A percentile compares a stretch with the other conserved stretches of the same genome.
phyloP scores from a whole-genome alignment of 805 yeast genomes.

The Dipodascus albidus region DNA sequence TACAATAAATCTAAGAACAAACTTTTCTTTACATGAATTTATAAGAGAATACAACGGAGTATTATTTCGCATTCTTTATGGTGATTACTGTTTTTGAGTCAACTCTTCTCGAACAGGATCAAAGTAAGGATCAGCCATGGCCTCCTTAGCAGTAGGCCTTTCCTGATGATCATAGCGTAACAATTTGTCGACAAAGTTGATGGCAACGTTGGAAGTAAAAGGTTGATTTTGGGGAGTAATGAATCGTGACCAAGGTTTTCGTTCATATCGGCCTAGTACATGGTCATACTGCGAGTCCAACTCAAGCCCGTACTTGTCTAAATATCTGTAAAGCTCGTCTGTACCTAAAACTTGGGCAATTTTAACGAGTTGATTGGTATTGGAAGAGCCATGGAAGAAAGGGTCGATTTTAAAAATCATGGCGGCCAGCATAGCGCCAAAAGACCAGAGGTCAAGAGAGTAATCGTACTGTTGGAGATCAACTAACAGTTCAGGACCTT shows the following conservation, averaged over 20 bases:
- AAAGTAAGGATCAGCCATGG: slow-evolving; percentile 53
- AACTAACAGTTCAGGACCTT: slow-evolving; percentile 85
- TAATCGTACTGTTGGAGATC: slow-evolving; percentile 84
- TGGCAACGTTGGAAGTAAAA: slow-evolving; percentile 55
- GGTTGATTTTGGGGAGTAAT: slow-evolving; percentile 59
- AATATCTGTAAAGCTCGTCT: slow-evolving; percentile 58
- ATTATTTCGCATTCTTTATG: too few species aligned
- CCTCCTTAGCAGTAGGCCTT: slow-evolving; percentile 80
- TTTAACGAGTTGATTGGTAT: slow-evolving; percentile 83
- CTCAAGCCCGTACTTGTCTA: slow-evolving; percentile 57
- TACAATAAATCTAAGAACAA: background rate
- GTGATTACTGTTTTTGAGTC: background rate
- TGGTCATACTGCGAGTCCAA: slow-evolving; percentile 69
- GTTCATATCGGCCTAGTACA: slow-evolving; percentile 56
- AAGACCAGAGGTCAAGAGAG: slow-evolving; percentile 87
- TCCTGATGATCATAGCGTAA: slow-evolving; percentile 81
- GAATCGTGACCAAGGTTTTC: slow-evolving; percentile 80
- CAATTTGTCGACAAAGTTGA: slow-evolving; percentile 72
- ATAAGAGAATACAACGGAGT: too few species aligned
- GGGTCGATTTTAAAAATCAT: slow-evolving; percentile 87
- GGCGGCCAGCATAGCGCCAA: slow-evolving; percentile 87
- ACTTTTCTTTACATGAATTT: too few species aligned
- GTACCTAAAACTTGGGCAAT: slow-evolving; percentile 84
- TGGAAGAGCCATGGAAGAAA: slow-evolving; percentile 82
- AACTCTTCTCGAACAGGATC: slow-evolving; percentile 21